These are phyloP conservation scores for Theobroma cacao DNA, from an alignment of 345 rosid genomes.

Conservation along the genomic window DNA sequence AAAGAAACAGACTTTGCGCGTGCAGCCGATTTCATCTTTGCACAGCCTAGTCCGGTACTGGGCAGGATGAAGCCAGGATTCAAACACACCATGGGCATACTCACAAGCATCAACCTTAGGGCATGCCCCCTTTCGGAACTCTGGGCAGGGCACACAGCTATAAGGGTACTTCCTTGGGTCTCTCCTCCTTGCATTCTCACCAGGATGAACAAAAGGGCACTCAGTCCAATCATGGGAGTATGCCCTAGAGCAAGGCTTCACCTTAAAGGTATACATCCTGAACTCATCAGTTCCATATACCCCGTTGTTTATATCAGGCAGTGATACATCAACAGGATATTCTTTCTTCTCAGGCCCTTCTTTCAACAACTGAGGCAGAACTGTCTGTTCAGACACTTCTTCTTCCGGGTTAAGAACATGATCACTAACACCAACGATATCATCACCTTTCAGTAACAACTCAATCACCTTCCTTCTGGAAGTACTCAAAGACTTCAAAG, in stretches of 20 bases:
- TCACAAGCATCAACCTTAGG: constrained; percentile 89
- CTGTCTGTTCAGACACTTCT: constrained; percentile 39
- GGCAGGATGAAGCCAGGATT: constrained; percentile 98
- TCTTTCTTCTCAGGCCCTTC: constrained; percentile 69
- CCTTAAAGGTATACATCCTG: constrained; percentile 90
- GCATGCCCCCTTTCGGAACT: constrained; percentile 92
- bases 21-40: constrained; percentile 90
- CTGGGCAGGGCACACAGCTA: constrained; percentile 97
- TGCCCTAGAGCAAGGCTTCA: constrained; percentile 97
- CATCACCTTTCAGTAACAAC: constrained; percentile 49
- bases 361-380: constrained; percentile 39
- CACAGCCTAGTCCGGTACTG: constrained; percentile 94
- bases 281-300: constrained; percentile 85
- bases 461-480: constrained; percentile 57
- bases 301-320: constrained; percentile 94
- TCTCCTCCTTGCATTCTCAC: constrained; percentile 97
- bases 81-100: constrained; percentile 96
- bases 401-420: constrained; percentile 29
- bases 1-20: constrained; percentile 94
- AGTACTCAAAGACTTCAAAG: constrained; percentile 33
- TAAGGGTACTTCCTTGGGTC: constrained; percentile 94
- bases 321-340: constrained; percentile 73
- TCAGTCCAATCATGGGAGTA: constrained; percentile 99
- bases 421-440: constrained; percentile 24
- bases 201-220: constrained; percentile 97